Percentiles rank a stretch among this genome's conserved stretches.
phyloP scores from a whole-genome alignment of 495 filamentous ascomycete species.

The Xylaria palmicola region DNA sequence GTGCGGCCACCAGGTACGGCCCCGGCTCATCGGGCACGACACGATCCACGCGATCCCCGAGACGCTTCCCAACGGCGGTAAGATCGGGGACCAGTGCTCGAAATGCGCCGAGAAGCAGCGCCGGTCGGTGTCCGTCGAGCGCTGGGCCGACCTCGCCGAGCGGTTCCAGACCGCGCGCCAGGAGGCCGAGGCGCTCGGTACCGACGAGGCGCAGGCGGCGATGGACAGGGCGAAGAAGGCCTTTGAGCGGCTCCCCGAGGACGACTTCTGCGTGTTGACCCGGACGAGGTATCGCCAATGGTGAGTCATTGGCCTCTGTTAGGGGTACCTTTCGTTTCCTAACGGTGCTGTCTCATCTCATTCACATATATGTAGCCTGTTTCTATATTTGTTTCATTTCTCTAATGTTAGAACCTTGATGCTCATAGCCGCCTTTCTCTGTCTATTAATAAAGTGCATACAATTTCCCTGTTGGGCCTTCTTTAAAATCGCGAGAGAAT shows the following conservation, averaged over 20 bases:
- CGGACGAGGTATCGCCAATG: constrained; percentile 1
- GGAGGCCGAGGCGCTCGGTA: not conserved
- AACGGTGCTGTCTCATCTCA: not conserved
- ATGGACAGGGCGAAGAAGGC: constrained; percentile 9
- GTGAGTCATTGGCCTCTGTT: too few relatives aligned
- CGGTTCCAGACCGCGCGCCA: not conserved
- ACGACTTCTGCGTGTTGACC: not conserved
- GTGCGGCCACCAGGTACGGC: constrained; percentile 18
- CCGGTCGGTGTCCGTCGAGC: not conserved
- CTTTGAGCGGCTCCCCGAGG: constrained; percentile 8
- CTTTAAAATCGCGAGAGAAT: too few relatives aligned
- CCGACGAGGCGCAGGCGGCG: not conserved
- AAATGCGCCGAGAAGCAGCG: constrained; percentile 1
- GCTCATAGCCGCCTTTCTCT: too few relatives aligned
- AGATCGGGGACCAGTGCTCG: constrained; percentile 1
- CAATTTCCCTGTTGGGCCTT: too few relatives aligned
- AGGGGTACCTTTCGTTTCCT: not conserved
- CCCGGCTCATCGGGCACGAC: constrained; percentile 9
- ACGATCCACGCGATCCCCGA: constrained; percentile 18
- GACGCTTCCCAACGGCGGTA: constrained; percentile 15
- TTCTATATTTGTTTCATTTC: too few relatives aligned
- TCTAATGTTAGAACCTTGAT: too few relatives aligned
- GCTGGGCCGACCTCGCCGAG: not conserved
- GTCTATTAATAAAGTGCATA: too few relatives aligned
- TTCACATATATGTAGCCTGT: too few relatives aligned